phyloP scores from a whole-genome alignment of 176 grass and related monocot species.

The Musa troglodytarum region DNA sequence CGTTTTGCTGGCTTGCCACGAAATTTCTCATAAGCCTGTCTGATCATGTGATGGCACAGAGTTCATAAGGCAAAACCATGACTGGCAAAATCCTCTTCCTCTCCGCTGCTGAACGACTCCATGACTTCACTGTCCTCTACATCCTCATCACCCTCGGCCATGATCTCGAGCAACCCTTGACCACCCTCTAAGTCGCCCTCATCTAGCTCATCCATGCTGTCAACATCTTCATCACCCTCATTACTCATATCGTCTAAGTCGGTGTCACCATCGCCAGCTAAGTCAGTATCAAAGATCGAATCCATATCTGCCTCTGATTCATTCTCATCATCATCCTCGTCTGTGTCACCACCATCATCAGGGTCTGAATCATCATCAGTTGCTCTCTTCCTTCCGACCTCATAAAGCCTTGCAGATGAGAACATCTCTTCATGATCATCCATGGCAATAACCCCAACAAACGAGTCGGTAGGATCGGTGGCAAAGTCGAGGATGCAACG shows the following conservation, averaged over 20 bases:
- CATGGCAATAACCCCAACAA: conserved; percentile 78
- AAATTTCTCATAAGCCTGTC: neutral
- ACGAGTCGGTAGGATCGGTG: conserved; percentile 67
- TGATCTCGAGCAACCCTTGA: conserved; percentile 48
- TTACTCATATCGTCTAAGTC: conserved; percentile 65
- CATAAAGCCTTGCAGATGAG: conserved; percentile 70
- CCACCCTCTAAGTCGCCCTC: conserved; percentile 51
- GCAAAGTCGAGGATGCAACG: conserved; percentile 81
- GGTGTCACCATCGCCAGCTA: conserved; percentile 33
- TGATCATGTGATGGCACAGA: neutral
- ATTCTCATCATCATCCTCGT: conserved; percentile 62
- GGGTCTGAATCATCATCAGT: conserved; percentile 95
- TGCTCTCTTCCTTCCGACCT: conserved; percentile 75
- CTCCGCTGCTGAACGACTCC: conserved; percentile 60
- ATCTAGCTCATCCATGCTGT: conserved; percentile 50
- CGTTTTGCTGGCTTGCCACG: neutral
- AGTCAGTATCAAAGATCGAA: conserved; percentile 25
- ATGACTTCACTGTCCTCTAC: conserved; percentile 45
- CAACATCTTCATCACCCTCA: conserved; percentile 54
- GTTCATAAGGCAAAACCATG: conserved; percentile 17
- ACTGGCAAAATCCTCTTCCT: conserved; percentile 32
- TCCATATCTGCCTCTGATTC: conserved; percentile 52
- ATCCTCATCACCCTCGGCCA: conserved; percentile 39
- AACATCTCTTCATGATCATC: conserved; percentile 89
- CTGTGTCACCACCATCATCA: conserved; percentile 66